Evolutionary conservation across 148 eudicot genomes (phyloP), one percentile per base, ranked within the genome.

Genomic region (Rhododendron henanense): DNA sequence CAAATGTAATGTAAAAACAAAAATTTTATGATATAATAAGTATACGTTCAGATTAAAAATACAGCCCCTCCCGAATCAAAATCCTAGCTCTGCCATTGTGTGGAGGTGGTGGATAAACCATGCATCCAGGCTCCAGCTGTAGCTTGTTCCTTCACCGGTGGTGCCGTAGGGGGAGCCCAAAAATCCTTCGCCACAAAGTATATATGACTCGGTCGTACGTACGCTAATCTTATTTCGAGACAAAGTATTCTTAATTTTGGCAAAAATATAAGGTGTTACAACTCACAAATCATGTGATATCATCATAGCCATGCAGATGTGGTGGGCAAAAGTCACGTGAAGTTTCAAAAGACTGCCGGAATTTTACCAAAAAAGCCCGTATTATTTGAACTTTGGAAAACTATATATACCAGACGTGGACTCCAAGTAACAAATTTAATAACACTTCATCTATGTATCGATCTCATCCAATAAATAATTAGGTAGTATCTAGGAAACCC

Each of bases 361-460:
- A 23, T 71, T 31, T 76, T 76, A 37, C 48, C 47, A 19, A 39
- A 35, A 75, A 75, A 41, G n/a, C 45, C 79, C 45, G 2, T 7
- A 35, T 35, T 47, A 10, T 79, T 79, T 79, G 57, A 47, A 48
- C 33, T 67, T 67, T 10, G 74, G 4, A 67, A 25, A 25, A 13
- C 19, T 76, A 21, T 75, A 19, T 78, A 47, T 48, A 25, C 81
- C 81, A 47, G 13, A 47, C 81, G 81, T 79, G 35, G 57, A 79
- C 81, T 79, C 81, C 83, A 81, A 81, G 83, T 55, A 81, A 33
- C 74, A 25, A 67, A 67, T 67, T 13, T 28, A 53, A 16, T n/a
- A 28, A 9, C 10, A 28, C 83, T 15, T 50, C 69, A 48, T 39
- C 41, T 4, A 39, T 39, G 0, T 39, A 39, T 53, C 6, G 21